Base-by-base conservation (phyloP, 2,329 filamentous ascomycete genomes). In the Colletotrichum sp. region DNA sequence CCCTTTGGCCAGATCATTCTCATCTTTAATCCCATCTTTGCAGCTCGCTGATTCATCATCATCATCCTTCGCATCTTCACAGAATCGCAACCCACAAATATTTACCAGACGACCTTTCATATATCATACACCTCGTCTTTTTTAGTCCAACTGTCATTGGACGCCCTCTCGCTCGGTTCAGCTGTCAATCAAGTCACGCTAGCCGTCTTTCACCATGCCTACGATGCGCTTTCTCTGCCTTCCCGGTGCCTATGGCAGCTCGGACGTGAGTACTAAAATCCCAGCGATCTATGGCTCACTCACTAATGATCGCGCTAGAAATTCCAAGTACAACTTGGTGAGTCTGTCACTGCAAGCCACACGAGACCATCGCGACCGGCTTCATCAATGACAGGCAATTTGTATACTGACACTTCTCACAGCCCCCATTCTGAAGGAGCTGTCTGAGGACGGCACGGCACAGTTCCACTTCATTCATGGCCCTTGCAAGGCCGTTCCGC, bases 171-270 rank as follows among this genome's bases (percentile, higher is more conserved):
- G 36, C 62, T 65, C 36, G 36, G 63, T 49, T 64, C 69, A 28
- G 64, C 39, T 44, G 12, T 63, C 63, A 63, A 15, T 16, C 67
- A 59, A n/a, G 12, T 57, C 66, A 65, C 69, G 30, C 57, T 64
- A 44, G 64, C n/a, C 70, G 18, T 24, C 34, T 16, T 52, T 69
- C 73, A 73, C 26, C 44, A 76, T 76, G 64, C 44, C 44, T 52
- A 86, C 78, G 21, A 91, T 92, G 90, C 89, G 85, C 79, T 89
- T 92, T 69, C 82, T 92, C 36, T 92, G 90, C 80, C 85, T 92
- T 10, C 90, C 90, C 39, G 90, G 90, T 77, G 89, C 90, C 26
- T 92, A 89, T 80, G 90, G 90, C 70, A 92, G 89, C 83, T 87
- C 89, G 67, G 87, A 88, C 78, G 89, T 89, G 82, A 84, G 87